A percentile compares a stretch with the other conserved stretches of the same genome.
Evolutionary conservation across 306 rosid genomes (phyloP).

Genomic region (Calophaca sinica): DNA sequence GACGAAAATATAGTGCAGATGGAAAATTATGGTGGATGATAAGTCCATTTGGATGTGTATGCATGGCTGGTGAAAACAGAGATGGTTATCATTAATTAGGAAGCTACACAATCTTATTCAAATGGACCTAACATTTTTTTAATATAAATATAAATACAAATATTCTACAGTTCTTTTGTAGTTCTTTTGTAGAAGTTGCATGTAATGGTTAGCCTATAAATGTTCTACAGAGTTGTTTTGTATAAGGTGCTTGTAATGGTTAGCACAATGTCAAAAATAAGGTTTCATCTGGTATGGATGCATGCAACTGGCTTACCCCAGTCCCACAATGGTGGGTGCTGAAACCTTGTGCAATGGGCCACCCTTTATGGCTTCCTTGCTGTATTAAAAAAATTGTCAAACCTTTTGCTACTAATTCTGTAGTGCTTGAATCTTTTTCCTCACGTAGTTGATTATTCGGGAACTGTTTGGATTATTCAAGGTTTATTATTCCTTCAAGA

Average conservation of each 20-base stretch:
- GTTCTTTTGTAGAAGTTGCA: neutral
- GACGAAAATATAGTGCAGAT: neutral
- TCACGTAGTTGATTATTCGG: neutral
- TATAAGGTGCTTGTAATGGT: neutral
- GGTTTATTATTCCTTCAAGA: constrained; percentile 5
- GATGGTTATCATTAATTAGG: constrained; percentile 4
- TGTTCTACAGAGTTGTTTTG: too few relatives aligned
- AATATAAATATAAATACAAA: too few relatives aligned
- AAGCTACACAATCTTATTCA: constrained; percentile 13
- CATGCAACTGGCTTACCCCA: too few relatives aligned
- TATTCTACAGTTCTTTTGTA: too few relatives aligned
- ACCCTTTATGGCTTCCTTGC: neutral
- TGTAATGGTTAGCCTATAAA: neutral
- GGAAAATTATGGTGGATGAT: neutral
- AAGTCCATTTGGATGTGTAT: neutral
- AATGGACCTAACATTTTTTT: too few relatives aligned
- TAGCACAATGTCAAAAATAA: neutral
- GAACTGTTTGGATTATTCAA: constrained; percentile 21
- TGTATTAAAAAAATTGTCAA: neutral
- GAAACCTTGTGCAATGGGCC: neutral
- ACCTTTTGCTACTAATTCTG: constrained; percentile 3
- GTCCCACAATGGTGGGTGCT: neutral
- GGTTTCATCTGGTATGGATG: neutral
- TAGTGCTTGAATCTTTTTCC: neutral
- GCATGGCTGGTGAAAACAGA: neutral